Percentiles rank a stretch among this genome's conserved stretches.
These are phyloP conservation scores for Mycena epipterygia DNA, from an alignment of 768 basidiomycete genomes.

Conservation along the genomic window DNA sequence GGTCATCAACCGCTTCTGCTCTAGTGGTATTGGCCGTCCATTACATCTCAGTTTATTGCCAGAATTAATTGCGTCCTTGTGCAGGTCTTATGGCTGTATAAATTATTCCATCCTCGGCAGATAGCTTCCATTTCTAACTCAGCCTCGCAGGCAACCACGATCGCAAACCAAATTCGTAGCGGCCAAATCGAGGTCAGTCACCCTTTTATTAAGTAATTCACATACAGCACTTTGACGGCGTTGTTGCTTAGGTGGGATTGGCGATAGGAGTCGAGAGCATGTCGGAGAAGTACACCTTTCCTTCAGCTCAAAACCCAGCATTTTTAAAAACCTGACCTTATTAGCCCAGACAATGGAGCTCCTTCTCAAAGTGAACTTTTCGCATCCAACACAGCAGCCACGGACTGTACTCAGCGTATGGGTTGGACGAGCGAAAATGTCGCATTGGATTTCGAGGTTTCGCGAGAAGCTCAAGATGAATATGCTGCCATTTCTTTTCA, in stretches of 20 bases:
- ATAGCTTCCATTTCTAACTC: background rate
- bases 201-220: background rate
- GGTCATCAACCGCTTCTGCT: constrained; percentile 85
- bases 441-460: constrained; percentile 77
- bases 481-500: constrained; percentile 84
- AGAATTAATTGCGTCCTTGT: background rate
- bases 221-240: too few relatives aligned
- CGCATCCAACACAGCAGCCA: constrained; percentile 65
- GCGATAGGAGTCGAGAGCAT: constrained; percentile 91
- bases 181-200: constrained; percentile 77
- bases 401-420: constrained; percentile 80
- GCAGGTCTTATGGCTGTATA: constrained; percentile 76
- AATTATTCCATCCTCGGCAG: background rate
- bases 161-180: constrained; percentile 80
- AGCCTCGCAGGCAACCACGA: constrained; percentile 61
- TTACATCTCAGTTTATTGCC: background rate
- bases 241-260: constrained; percentile 64
- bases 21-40: constrained; percentile 57
- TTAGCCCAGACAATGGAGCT: constrained; percentile 75
- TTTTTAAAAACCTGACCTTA: constrained; percentile 31
- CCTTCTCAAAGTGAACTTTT: constrained; percentile 74
- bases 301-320: background rate
- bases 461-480: constrained; percentile 81
- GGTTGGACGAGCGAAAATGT: constrained; percentile 94
- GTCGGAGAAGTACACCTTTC: constrained; percentile 78